Conservation (phyloP, 2,329 filamentous ascomycete species). For the Tolypocladium pustulatum region DNA sequence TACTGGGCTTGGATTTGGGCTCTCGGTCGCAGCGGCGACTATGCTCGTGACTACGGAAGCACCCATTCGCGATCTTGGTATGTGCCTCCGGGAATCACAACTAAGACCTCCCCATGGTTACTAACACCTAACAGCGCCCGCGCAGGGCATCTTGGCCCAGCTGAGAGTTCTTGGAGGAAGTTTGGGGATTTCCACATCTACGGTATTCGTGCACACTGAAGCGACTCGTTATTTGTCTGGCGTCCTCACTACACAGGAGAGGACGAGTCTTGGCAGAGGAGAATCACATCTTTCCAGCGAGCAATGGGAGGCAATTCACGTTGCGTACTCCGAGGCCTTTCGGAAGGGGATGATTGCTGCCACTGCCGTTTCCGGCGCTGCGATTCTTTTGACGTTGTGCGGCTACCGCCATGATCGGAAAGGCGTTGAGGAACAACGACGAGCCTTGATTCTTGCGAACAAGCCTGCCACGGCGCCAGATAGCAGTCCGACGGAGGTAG, state of each 20-base stretch:
- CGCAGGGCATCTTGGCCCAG: constrained; percentile 43
- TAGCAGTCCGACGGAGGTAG: neutral
- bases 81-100: constrained; percentile 2
- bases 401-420: constrained; percentile 22
- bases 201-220: constrained; percentile 30
- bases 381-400: constrained; percentile 27
- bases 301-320: constrained; percentile 22
- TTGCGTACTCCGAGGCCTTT: constrained; percentile 33
- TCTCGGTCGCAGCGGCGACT: constrained; percentile 35
- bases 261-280: constrained; percentile 14
- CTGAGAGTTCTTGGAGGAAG: constrained; percentile 42
- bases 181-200: constrained; percentile 42
- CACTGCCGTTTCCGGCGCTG: constrained; percentile 27
- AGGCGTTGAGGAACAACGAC: constrained; percentile 10
- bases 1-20: constrained; percentile 41
- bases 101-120: neutral
- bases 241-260: constrained; percentile 16
- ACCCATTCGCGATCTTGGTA: constrained; percentile 34
- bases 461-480: neutral
- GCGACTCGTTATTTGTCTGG: constrained; percentile 15
- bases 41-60: constrained; percentile 33
- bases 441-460: constrained; percentile 8
- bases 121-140: constrained; percentile 25
- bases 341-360: constrained; percentile 35
- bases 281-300: constrained; percentile 11